phyloP scores from a whole-genome alignment of 2,329 filamentous ascomycete species.

The Cephalotrichum gorgonifer region DNA sequence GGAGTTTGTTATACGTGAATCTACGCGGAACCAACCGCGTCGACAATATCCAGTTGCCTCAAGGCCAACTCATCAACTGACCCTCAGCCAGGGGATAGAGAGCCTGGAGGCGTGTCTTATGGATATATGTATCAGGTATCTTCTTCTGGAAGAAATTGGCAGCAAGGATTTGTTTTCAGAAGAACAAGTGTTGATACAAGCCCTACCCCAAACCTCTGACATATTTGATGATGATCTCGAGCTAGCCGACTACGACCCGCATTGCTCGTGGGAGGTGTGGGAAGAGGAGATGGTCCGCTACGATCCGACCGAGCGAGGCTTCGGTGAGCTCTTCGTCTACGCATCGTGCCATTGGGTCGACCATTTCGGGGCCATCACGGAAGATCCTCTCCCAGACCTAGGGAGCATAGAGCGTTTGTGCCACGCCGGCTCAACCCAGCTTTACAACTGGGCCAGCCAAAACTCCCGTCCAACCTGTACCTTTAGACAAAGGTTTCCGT shows the following conservation, averaged over 20 bases:
- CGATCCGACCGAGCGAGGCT: slow-evolving; percentile 12
- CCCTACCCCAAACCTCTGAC: not conserved
- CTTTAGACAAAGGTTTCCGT: slow-evolving; percentile 17
- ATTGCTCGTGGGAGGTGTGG: slow-evolving; percentile 18
- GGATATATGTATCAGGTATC: slow-evolving; percentile 16
- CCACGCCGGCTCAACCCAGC: slow-evolving; percentile 14
- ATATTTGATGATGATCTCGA: slow-evolving; percentile 13
- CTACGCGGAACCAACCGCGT: slow-evolving; percentile 8
- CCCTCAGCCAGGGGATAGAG: slow-evolving; percentile 3
- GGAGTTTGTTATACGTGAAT: slow-evolving; percentile 6
- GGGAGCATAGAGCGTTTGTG: slow-evolving; percentile 13
- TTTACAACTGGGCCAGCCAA: slow-evolving; percentile 21
- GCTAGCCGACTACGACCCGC: slow-evolving; percentile 10
- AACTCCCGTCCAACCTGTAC: slow-evolving; percentile 19
- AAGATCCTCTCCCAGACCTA: slow-evolving; percentile 10
- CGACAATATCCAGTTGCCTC: not conserved
- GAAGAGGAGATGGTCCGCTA: slow-evolving; percentile 18
- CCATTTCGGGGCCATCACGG: slow-evolving; percentile 15
- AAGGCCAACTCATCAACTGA: too few relatives aligned
- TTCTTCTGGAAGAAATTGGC: slow-evolving; percentile 16
- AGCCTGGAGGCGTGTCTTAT: slow-evolving; percentile 13
- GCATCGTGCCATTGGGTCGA: slow-evolving; percentile 23
- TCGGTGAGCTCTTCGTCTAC: slow-evolving; percentile 19
- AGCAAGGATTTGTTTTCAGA: slow-evolving; percentile 16
- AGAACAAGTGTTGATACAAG: slow-evolving; percentile 8